Evolutionary conservation across 1,139 yeast genomes (phyloP), one percentile per base, ranked within the genome.

Genomic region (Magnusiomyces sp.): DNA sequence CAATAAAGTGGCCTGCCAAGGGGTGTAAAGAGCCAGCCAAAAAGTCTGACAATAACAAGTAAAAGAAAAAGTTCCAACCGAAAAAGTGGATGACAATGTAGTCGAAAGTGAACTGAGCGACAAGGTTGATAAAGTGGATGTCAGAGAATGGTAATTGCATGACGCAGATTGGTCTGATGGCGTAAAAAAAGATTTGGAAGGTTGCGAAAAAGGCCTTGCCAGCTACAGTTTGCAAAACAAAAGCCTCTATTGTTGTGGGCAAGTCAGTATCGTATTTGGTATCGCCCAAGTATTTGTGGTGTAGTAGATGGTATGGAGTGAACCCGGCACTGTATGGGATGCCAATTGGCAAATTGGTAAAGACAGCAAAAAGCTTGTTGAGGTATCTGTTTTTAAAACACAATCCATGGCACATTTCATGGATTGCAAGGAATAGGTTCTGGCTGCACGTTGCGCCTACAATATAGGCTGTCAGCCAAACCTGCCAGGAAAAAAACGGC

Each of bases 21-120:
- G 97, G 97, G 62, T 89, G 97, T 62, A 87, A 73, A 0, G 95
- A 86, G 1, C 97, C 97, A 0, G 96, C 95, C 50, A 89, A 71
- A 63, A 89, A 86, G 0, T 95, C 83, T 47, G 92, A 82, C 67
- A 83, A 71, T 42, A 88, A 64, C 57, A 89, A 77, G 65, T 89
- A 89, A 45, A 71, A 65, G 48, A 85, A 67, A 0, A 94, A 68
- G 55, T 79, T 76, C 72, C 74, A 67, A 0, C 95, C 94, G 77
- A 84, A 80, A 52, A 56, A 59, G 27, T 65, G 69, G 31, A 85
- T 77, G 57, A 88, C 70, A 20, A 80, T 50, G 49, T 62, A 64
- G 62, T 89, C 95, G 40, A 77, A 80, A 0, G 64, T 49, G 1
- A 82, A 53, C 61, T 88, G 95, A 44, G 73, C 75, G 2, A 75